These are phyloP conservation scores for Eucalyptus erythrocorys DNA, from an alignment of 345 rosid genomes.

Conservation along the genomic window DNA sequence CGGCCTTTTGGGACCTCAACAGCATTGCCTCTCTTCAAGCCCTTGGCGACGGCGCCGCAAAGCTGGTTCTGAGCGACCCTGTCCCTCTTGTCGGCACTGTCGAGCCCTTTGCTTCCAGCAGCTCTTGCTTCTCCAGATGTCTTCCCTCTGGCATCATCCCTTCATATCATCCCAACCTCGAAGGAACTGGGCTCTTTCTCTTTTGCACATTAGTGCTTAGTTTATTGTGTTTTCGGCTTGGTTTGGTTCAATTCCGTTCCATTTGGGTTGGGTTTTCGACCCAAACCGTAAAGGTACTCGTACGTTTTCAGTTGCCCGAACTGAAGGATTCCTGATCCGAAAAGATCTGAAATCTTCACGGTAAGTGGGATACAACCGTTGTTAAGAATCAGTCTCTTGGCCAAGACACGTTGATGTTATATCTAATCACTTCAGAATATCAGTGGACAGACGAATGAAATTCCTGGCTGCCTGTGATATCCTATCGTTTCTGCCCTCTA, in stretches of 20 bases:
- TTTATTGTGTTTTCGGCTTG: accelerated
- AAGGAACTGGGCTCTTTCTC: constrained; percentile 49
- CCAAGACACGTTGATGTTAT: neutral
- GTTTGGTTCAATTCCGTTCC: neutral
- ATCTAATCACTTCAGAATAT: neutral
- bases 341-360: neutral
- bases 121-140: constrained; percentile 51
- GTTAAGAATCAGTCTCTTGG: neutral
- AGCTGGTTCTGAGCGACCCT: constrained; percentile 58
- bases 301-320: neutral
- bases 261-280: neutral
- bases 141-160: constrained; percentile 62
- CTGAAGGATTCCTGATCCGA: neutral
- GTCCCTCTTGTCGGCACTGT: constrained; percentile 52
- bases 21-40: constrained; percentile 39
- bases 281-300: neutral
- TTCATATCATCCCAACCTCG: constrained; percentile 28
- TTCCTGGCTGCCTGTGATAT: neutral
- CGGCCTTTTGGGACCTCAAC: constrained; percentile 64
- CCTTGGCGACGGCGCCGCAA: constrained; percentile 53
- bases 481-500: neutral
- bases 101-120: constrained; percentile 66
- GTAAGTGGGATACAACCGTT: neutral
- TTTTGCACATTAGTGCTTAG: neutral
- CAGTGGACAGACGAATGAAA: neutral